These are phyloP conservation scores for Eucalyptus paniculata DNA, from an alignment of 345 rosid genomes.

Conservation along the genomic window DNA sequence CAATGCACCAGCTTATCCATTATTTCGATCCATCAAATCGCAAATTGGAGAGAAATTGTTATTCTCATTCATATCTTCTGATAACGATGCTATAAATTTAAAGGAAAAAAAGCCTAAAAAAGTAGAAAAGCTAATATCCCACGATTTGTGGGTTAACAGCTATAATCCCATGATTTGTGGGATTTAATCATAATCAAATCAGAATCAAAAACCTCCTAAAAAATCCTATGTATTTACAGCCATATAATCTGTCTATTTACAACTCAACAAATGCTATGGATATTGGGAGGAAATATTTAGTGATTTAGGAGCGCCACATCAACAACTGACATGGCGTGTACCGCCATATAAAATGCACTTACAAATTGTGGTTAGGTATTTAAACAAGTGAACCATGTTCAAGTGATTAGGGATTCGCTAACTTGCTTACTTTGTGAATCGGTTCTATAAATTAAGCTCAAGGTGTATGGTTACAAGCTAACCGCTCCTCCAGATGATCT, in stretches of 20 bases:
- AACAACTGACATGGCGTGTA: too few relatives aligned
- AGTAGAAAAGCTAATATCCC: too few relatives aligned
- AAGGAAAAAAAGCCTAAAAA: too few relatives aligned
- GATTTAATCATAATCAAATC: too few relatives aligned
- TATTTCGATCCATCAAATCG: rapidly evolving
- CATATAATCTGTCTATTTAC: too few relatives aligned
- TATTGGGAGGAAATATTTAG: not conserved
- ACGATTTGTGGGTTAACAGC: too few relatives aligned
- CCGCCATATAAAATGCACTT: rapidly evolving
- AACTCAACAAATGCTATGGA: not conserved
- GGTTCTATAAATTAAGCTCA: not conserved
- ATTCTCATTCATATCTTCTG: too few relatives aligned
- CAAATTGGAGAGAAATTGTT: too few relatives aligned
- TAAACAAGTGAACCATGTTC: not conserved
- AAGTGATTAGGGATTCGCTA: rapidly evolving
- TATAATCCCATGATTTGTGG: too few relatives aligned
- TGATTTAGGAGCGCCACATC: rapidly evolving
- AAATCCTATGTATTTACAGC: too few relatives aligned
- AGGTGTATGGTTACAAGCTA: not conserved
- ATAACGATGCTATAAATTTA: too few relatives aligned
- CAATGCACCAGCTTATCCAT: not conserved
- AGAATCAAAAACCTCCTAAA: too few relatives aligned
- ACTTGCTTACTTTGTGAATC: not conserved
- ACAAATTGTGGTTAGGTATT: not conserved
- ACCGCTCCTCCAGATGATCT: rapidly evolving